phyloP scores from a whole-genome alignment of 495 filamentous ascomycete genomes.

The Daldinia bambusicola region DNA sequence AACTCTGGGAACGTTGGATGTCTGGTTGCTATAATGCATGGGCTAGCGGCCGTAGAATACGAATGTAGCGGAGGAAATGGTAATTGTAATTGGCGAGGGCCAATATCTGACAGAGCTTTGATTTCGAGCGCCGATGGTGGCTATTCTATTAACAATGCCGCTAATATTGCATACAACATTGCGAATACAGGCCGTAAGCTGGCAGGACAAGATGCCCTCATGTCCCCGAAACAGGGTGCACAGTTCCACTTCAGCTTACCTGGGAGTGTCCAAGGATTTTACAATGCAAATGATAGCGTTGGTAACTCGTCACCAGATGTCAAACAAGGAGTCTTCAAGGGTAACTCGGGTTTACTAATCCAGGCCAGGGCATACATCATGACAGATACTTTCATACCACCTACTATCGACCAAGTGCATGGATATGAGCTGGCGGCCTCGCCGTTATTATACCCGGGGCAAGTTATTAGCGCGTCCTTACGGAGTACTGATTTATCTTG shows the following conservation, averaged over 20 bases:
- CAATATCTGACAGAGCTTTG: slow-evolving; percentile 44
- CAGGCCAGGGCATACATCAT: not conserved
- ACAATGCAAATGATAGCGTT: not conserved
- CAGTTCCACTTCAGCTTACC: slow-evolving; percentile 51
- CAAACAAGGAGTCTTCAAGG: slow-evolving; percentile 26
- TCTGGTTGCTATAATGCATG: slow-evolving; percentile 48
- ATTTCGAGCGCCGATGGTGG: slow-evolving; percentile 51
- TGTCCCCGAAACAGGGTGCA: slow-evolving; percentile 44
- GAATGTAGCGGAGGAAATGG: not conserved
- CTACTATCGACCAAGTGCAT: slow-evolving; percentile 21
- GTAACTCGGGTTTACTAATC: too few relatives aligned
- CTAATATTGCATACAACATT: slow-evolving; percentile 45
- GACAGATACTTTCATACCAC: slow-evolving; percentile 44
- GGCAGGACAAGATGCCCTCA: slow-evolving; percentile 19
- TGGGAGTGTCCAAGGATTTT: slow-evolving; percentile 49
- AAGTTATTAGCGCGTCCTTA: slow-evolving; percentile 32
- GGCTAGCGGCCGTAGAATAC: slow-evolving; percentile 40
- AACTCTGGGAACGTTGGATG: slow-evolving; percentile 50
- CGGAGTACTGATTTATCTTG: not conserved
- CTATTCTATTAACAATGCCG: slow-evolving; percentile 51
- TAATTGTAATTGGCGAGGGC: slow-evolving; percentile 47
- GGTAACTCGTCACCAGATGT: slow-evolving; percentile 9
- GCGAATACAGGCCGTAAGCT: slow-evolving; percentile 40
- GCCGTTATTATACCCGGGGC: slow-evolving; percentile 47
- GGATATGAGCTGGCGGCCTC: slow-evolving; percentile 43